Conservation (phyloP, 805 yeast species). For the Lachancea lanzarotensis region DNA sequence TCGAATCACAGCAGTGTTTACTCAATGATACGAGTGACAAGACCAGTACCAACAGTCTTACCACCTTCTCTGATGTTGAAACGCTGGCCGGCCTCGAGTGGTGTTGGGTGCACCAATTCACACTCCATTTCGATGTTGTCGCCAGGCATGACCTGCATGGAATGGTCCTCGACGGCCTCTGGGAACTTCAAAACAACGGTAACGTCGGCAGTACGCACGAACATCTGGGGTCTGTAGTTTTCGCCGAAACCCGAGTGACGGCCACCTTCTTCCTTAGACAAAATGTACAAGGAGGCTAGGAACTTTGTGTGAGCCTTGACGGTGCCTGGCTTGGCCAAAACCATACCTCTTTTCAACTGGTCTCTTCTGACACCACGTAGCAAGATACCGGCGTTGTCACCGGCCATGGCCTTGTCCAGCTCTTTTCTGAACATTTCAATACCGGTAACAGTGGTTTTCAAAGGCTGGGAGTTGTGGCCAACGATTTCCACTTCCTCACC, state of each 20-base stretch:
- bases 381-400: constrained; percentile 97
- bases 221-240: constrained; percentile 97
- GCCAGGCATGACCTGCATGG: constrained; percentile 93
- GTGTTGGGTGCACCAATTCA: constrained; percentile 83
- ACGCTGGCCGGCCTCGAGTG: constrained; percentile 94
- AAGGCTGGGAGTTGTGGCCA: constrained; percentile 78
- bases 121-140: constrained; percentile 97
- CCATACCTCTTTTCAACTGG: constrained; percentile 96
- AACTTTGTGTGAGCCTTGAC: constrained; percentile 90
- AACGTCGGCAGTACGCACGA: constrained; percentile 93
- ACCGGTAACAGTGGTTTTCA: constrained; percentile 95
- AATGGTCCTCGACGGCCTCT: constrained; percentile 69
- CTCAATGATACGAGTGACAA: constrained; percentile 85
- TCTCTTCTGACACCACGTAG: constrained; percentile 98
- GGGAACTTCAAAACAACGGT: constrained; percentile 90
- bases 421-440: constrained; percentile 99
- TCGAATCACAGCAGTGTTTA: constrained; percentile 13
- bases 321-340: constrained; percentile 85
- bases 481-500: constrained; percentile 98
- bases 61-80: constrained; percentile 99
- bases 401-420: constrained; percentile 95
- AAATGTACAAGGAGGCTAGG: constrained; percentile 86
- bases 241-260: constrained; percentile 96
- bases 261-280: constrained; percentile 98
- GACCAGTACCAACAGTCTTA: constrained; percentile 97